Conservation (phyloP, 805 yeast species). For the Saccharomycopsis selenospora region DNA sequence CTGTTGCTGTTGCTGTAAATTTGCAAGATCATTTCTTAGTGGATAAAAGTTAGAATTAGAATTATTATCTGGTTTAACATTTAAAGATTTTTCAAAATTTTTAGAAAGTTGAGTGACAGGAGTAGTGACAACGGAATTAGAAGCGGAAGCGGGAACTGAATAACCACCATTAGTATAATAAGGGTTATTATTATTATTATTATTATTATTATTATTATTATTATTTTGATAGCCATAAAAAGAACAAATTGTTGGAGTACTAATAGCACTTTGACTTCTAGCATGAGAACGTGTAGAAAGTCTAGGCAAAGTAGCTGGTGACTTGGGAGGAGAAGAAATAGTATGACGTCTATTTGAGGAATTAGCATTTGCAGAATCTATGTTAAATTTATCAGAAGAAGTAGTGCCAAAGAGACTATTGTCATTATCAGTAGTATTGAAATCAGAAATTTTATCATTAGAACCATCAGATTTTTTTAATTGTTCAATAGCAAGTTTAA, state of each 20-base stretch:
- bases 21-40: background rate
- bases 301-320: background rate
- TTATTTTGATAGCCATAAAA: background rate
- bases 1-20: background rate
- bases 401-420: background rate
- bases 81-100: slow-evolving; percentile 6
- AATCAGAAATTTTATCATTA: background rate
- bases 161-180: background rate
- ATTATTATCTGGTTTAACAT: background rate
- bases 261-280: background rate
- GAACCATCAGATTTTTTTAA: slow-evolving; percentile 28
- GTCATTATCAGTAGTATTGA: background rate
- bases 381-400: no score
- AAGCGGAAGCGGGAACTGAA: background rate
- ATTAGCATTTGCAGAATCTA: background rate
- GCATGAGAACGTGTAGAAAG: background rate
- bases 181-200: background rate
- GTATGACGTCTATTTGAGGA: background rate
- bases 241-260: background rate
- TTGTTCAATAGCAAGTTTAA: slow-evolving; percentile 53
- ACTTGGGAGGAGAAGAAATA: background rate
- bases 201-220: background rate
- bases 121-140: slow-evolving; percentile 4
- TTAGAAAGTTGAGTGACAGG: slow-evolving; percentile 15
- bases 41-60: background rate